phyloP scores from a whole-genome alignment of 176 grass and related monocot genomes.

The Alloteropsis semialata region DNA sequence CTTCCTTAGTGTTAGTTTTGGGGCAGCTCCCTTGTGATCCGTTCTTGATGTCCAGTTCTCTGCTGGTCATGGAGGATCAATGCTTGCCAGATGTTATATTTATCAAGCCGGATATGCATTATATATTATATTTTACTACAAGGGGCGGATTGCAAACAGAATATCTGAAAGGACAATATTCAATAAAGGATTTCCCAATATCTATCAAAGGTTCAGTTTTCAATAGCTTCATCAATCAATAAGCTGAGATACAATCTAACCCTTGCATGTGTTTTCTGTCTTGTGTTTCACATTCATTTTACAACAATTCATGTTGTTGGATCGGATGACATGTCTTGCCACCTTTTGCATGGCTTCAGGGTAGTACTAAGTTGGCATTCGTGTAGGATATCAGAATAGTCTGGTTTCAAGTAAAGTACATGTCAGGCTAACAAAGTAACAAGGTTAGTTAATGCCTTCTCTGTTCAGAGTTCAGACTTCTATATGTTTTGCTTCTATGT shows the following conservation, averaged over 20 bases:
- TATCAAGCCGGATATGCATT: background rate
- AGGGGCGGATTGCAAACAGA: conserved; percentile 8
- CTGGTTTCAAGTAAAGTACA: conserved; percentile 9
- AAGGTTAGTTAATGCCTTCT: conserved; percentile 10
- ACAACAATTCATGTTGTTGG: no score
- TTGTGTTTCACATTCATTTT: no score
- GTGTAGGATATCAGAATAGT: conserved; percentile 34
- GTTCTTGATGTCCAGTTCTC: conserved; percentile 21
- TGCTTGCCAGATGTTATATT: conserved; percentile 6
- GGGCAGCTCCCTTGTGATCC: no score
- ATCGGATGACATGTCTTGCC: conserved; percentile 11
- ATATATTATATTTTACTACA: conserved; percentile 5
- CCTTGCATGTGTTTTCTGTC: background rate
- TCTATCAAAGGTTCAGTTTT: conserved; percentile 39
- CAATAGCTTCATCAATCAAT: background rate
- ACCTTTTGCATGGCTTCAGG: conserved; percentile 27
- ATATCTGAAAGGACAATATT: background rate
- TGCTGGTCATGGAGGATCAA: conserved; percentile 17
- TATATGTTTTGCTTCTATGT: background rate
- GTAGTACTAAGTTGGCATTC: conserved; percentile 48
- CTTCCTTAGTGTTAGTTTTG: no score
- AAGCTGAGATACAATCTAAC: conserved; percentile 3
- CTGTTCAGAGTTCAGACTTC: background rate
- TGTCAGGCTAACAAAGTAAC: conserved; percentile 36
- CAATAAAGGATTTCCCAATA: conserved; percentile 1